These are phyloP conservation scores for Komagataella ulmi DNA, from an alignment of 805 yeast species.

Conservation along the genomic window DNA sequence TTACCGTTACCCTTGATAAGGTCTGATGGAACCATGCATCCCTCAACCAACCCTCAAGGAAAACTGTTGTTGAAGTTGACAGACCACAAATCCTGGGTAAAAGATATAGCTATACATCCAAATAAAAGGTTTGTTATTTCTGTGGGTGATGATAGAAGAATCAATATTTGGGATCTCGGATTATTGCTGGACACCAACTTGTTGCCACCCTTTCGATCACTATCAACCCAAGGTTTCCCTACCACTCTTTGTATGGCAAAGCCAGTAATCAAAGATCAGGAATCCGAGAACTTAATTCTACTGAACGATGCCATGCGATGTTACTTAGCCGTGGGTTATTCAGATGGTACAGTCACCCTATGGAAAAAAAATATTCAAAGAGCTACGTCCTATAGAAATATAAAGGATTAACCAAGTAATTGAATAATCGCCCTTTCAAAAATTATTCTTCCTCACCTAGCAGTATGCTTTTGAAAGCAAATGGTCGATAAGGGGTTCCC, in stretches of 20 bases:
- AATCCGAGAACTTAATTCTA: conserved; percentile 13
- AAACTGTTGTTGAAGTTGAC: conserved; percentile 37
- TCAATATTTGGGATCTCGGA: conserved; percentile 76
- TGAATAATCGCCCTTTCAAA: background rate
- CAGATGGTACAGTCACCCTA: conserved; percentile 39
- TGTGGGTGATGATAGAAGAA: conserved; percentile 67
- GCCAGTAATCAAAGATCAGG: conserved; percentile 11
- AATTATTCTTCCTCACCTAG: background rate
- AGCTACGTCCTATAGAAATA: background rate
- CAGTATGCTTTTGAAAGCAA: conserved; percentile 36
- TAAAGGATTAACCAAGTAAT: background rate
- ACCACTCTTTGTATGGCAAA: background rate
- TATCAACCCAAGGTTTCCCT: conserved; percentile 1
- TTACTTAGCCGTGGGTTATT: conserved; percentile 49
- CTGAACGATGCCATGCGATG: conserved; percentile 43
- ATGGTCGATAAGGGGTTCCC: conserved; percentile 86
- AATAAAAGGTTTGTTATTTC: conserved; percentile 57
- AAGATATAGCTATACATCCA: conserved; percentile 59
- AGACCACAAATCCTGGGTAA: conserved; percentile 87
- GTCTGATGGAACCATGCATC: conserved; percentile 36
- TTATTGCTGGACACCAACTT: conserved; percentile 49
- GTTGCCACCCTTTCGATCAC: conserved; percentile 26
- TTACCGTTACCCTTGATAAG: conserved; percentile 52
- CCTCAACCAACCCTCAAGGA: conserved; percentile 49
- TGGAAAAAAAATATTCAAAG: conserved; percentile 25